Evolutionary conservation across 192 early-diverging fungal species (phyloP).

Genomic region (Globomyces pollinis-pini): DNA sequence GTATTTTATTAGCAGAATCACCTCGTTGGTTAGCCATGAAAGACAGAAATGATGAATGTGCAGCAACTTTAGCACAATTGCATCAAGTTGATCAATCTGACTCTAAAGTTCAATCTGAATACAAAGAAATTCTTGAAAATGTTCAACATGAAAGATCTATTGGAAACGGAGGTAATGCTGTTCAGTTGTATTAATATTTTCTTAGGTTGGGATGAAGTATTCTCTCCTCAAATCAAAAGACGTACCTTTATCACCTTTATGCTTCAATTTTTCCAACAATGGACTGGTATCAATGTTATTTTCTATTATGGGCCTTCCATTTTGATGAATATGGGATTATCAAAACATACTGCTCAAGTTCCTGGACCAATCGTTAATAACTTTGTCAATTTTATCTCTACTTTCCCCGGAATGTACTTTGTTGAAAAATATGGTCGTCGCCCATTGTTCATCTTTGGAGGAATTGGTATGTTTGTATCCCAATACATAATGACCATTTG

Average conservation of each 20-base stretch:
- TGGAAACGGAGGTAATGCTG: constrained; percentile 46
- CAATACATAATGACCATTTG: constrained; percentile 56
- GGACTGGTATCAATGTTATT: constrained; percentile 66
- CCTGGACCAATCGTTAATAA: constrained; percentile 52
- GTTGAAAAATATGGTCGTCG: constrained; percentile 81
- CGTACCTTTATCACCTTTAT: constrained; percentile 55
- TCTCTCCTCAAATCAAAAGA: constrained; percentile 40
- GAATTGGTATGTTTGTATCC: constrained; percentile 57
- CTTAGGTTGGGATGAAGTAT: constrained; percentile 49
- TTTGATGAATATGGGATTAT: constrained; percentile 26
- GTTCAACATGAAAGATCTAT: constrained; percentile 39
- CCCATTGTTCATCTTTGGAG: constrained; percentile 68
- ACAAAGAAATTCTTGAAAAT: constrained; percentile 42
- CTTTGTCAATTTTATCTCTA: constrained; percentile 74
- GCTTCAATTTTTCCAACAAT: constrained; percentile 66
- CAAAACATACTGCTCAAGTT: constrained; percentile 46
- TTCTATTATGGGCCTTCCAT: constrained; percentile 44
- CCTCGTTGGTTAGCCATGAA: constrained; percentile 51
- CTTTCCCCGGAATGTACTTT: constrained; percentile 82
- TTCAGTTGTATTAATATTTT: constrained; percentile 46
- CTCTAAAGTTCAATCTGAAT: constrained; percentile 32
- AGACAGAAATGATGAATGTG: constrained; percentile 35
- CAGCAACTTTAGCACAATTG: constrained; percentile 36
- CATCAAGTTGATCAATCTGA: constrained; percentile 27
- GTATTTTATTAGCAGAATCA: no score